Evolutionary conservation across 1,139 yeast genomes (phyloP).

Genomic region (Yarrowia galli): DNA sequence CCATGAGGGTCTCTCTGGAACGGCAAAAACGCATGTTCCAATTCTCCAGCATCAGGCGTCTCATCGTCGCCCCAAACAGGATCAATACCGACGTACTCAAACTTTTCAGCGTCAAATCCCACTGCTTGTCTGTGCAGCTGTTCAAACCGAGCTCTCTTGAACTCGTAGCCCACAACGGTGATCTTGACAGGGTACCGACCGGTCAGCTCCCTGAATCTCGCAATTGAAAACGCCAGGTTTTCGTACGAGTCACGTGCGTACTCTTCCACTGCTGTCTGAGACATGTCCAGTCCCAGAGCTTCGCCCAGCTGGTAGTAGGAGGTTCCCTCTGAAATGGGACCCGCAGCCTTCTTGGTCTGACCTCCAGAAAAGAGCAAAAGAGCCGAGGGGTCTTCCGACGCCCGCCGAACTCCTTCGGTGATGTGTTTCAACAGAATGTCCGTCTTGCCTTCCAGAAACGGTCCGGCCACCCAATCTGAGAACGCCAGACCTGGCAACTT

Average conservation of each 20-base stretch:
- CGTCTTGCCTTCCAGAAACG: conserved; percentile 22
- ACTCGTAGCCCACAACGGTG: conserved; percentile 75
- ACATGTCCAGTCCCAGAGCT: conserved; percentile 5
- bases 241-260: conserved; percentile 85
- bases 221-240: conserved; percentile 69
- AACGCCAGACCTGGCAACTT: conserved; percentile 20
- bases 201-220: conserved; percentile 61
- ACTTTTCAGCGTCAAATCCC: conserved; percentile 51
- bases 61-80: conserved; percentile 47
- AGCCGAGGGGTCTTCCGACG: conserved; percentile 9
- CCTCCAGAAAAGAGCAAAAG: conserved; percentile 30
- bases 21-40: conserved; percentile 20
- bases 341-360: conserved; percentile 12
- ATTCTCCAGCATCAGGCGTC: conserved; percentile 11
- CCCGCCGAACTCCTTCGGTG: conserved; percentile 2
- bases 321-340: conserved; percentile 32
- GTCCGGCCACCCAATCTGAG: conserved; percentile 31
- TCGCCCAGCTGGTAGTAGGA: conserved; percentile 28
- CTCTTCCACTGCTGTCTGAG: conserved; percentile 62
- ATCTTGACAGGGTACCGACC: conserved; percentile 60
- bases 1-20: conserved; percentile 31
- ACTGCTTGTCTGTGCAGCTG: conserved; percentile 64
- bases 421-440: conserved; percentile 25
- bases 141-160: conserved; percentile 67
- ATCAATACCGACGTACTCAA: conserved; percentile 66